A percentile compares a stretch with the other conserved stretches of the same genome.
Evolutionary conservation across 345 rosid species (phyloP).

Genomic region (Corchorus olitorius): DNA sequence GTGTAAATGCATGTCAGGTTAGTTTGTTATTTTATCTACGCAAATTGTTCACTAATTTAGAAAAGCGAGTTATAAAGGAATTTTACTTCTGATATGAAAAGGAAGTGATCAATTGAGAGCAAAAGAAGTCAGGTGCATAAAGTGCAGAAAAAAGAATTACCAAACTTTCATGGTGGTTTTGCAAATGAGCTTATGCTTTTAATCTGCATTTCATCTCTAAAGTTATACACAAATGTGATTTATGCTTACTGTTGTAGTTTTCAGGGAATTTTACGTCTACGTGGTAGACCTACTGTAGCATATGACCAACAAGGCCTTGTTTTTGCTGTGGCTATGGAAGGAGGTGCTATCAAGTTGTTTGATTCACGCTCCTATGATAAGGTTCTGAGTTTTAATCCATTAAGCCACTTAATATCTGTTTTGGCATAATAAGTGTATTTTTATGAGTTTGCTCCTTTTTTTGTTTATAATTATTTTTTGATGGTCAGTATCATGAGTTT

Average conservation of each 20-base stretch:
- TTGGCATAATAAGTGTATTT: not conserved
- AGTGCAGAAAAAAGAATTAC: not conserved
- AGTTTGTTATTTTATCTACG: conserved; percentile 30
- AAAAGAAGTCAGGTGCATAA: not conserved
- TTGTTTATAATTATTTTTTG: conserved; percentile 1
- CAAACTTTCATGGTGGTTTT: not conserved
- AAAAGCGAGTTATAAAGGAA: not conserved
- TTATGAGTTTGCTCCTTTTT: not conserved
- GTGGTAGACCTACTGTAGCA: conserved; percentile 97
- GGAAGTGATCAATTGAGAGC: not conserved
- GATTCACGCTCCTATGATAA: conserved; percentile 95
- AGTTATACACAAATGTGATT: conserved; percentile 39
- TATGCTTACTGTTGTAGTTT: conserved; percentile 60
- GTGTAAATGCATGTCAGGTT: conserved; percentile 99
- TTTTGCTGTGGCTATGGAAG: conserved; percentile 99
- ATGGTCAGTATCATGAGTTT: conserved; percentile 16
- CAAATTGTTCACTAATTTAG: not conserved
- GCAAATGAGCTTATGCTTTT: not conserved
- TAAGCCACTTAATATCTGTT: not conserved
- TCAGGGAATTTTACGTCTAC: conserved; percentile 86
- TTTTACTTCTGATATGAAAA: not conserved
- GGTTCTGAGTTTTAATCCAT: conserved; percentile 41
- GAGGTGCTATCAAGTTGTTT: conserved; percentile 93
- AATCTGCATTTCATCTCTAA: conserved; percentile 10
- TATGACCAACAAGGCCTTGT: conserved; percentile 98